A percentile compares a stretch with the other conserved stretches of the same genome.
These are phyloP conservation scores for Pontederia paniculata DNA, from an alignment of 176 grass and related monocot genomes.

Conservation along the genomic window DNA sequence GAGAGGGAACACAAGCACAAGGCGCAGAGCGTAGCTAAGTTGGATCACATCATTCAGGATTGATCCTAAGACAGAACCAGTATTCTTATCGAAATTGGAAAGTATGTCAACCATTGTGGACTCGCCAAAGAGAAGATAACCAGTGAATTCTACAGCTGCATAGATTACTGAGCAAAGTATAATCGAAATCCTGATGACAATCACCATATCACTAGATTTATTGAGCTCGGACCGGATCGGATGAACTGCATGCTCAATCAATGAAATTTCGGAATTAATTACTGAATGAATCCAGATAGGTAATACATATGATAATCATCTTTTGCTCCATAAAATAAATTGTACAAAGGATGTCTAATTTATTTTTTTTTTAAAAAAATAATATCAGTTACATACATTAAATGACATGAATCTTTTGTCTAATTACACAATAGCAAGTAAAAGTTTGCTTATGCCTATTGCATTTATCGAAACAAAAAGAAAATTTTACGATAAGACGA, in stretches of 20 bases:
- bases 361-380: no score
- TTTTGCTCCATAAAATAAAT: no score
- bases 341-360: no score
- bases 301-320: no score
- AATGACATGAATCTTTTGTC: no score
- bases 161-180: slow-evolving; percentile 71
- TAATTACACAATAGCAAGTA: no score
- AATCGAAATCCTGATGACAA: slow-evolving; percentile 59
- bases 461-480: no score
- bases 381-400: no score
- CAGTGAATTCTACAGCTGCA: slow-evolving; percentile 63
- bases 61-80: slow-evolving; percentile 36
- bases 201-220: slow-evolving; percentile 61
- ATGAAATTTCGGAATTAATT: background rate
- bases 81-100: slow-evolving; percentile 70
- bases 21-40: slow-evolving; percentile 78
- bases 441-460: no score
- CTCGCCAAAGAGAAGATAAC: slow-evolving; percentile 84
- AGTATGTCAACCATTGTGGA: slow-evolving; percentile 81
- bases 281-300: no score
- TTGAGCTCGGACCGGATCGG: slow-evolving; percentile 71
- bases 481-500: no score
- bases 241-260: slow-evolving; percentile 35
- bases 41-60: slow-evolving; percentile 62
- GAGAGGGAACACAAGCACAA: slow-evolving; percentile 83